Percentiles rank a stretch among this genome's conserved stretches.
Evolutionary conservation across 2,329 filamentous ascomycete genomes (phyloP).

Genomic region (Nemania serpens): DNA sequence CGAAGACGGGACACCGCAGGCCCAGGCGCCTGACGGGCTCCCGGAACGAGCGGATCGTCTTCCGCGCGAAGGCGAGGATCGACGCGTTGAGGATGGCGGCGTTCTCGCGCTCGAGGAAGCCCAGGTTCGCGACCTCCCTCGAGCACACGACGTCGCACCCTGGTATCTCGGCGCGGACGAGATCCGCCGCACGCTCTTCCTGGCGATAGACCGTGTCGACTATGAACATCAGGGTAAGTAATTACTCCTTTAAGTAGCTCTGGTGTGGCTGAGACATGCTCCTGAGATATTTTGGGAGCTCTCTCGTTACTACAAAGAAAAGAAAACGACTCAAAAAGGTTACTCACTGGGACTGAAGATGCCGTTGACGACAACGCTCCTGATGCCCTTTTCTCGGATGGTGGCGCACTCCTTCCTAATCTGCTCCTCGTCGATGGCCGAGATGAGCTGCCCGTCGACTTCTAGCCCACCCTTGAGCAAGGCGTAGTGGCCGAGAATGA

Average conservation of each 20-base stretch:
- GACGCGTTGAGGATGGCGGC: conserved; percentile 68
- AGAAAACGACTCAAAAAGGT: too few relatives aligned
- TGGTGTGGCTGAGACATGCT: too few relatives aligned
- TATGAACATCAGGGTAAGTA: too few relatives aligned
- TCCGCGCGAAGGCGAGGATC: conserved; percentile 61
- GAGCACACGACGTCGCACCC: conserved; percentile 54
- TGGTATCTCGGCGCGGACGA: conserved; percentile 48
- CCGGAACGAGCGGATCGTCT: conserved; percentile 61
- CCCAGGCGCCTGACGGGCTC: conserved; percentile 55
- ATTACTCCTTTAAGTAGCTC: too few relatives aligned
- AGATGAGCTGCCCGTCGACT: conserved; percentile 54
- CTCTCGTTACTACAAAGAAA: too few relatives aligned
- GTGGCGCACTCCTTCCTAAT: conserved; percentile 46
- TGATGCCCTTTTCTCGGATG: conserved; percentile 50
- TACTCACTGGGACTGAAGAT: conserved; percentile 60
- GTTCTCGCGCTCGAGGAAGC: conserved; percentile 66
- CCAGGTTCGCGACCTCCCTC: conserved; percentile 57
- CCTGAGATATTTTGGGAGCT: too few relatives aligned
- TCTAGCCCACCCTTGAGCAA: conserved; percentile 56
- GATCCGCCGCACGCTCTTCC: conserved; percentile 52
- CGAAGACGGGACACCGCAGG: conserved; percentile 59
- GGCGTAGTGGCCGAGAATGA: conserved; percentile 52
- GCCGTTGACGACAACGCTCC: conserved; percentile 53
- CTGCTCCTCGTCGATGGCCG: conserved; percentile 49
- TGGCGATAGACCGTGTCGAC: conserved; percentile 54